Evolutionary conservation across 2,329 filamentous ascomycete species (phyloP).

Genomic region (Xylaria sp.): DNA sequence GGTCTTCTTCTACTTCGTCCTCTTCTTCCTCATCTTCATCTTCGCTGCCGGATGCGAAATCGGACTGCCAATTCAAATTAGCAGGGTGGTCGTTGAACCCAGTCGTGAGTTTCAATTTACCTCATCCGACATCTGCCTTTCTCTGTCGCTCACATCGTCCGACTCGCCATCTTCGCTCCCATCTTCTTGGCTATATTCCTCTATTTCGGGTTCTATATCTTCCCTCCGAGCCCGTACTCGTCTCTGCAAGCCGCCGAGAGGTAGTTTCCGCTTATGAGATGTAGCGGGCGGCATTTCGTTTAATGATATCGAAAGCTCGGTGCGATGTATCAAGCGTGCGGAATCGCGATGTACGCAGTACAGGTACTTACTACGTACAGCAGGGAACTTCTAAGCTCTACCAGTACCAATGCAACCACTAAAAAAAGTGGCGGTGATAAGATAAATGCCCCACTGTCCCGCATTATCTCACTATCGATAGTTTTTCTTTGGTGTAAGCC

Average conservation of each 20-base stretch:
- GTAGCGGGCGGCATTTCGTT: constrained; percentile 41
- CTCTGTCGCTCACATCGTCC: constrained; percentile 46
- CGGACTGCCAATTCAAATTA: constrained; percentile 33
- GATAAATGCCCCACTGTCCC: background rate
- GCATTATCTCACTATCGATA: constrained; percentile 30
- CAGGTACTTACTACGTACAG: constrained; percentile 12
- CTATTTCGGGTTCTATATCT: constrained; percentile 56
- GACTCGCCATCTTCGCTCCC: constrained; percentile 48
- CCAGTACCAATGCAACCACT: background rate
- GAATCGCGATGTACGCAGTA: background rate
- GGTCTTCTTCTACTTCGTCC: constrained; percentile 49
- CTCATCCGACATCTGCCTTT: constrained; percentile 27
- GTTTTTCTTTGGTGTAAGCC: background rate
- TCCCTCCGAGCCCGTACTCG: constrained; percentile 59
- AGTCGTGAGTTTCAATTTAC: constrained; percentile 20
- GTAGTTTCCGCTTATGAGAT: constrained; percentile 56
- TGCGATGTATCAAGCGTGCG: background rate
- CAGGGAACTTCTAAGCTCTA: background rate
- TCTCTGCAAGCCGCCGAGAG: constrained; percentile 53
- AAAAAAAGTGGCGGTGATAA: constrained; percentile 21
- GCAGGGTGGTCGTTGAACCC: background rate
- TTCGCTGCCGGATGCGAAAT: constrained; percentile 42
- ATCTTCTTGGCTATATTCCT: constrained; percentile 52
- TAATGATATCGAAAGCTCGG: background rate
- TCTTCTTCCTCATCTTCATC: constrained; percentile 51